Conservation (phyloP, 2,329 filamentous ascomycete genomes). For the Fusarium subglutinans region DNA sequence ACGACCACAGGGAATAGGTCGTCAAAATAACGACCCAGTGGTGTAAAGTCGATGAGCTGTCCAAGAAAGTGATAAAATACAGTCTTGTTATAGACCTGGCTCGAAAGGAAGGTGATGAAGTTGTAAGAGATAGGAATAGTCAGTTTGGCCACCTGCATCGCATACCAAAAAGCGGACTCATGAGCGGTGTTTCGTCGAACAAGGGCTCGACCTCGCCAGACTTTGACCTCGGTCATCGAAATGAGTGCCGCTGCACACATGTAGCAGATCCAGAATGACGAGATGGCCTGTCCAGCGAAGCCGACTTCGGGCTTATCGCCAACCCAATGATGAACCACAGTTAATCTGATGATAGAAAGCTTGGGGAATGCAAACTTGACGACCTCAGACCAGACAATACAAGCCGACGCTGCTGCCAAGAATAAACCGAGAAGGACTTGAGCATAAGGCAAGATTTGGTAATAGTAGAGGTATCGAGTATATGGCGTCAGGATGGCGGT, state of each 20-base stretch:
- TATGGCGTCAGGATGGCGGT: slow-evolving; percentile 78
- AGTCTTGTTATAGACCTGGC: slow-evolving; percentile 76
- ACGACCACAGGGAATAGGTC: slow-evolving; percentile 90
- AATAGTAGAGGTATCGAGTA: slow-evolving; percentile 81
- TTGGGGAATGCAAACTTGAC: slow-evolving; percentile 83
- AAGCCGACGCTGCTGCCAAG: slow-evolving; percentile 78
- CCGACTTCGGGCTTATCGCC: slow-evolving; percentile 79
- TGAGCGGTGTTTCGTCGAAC: slow-evolving; percentile 91
- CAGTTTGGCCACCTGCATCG: slow-evolving; percentile 88
- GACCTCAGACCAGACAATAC: slow-evolving; percentile 93
- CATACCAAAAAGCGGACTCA: slow-evolving; percentile 96
- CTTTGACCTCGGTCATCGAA: slow-evolving; percentile 90
- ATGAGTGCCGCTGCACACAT: slow-evolving; percentile 92
- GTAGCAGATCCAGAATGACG: slow-evolving; percentile 90
- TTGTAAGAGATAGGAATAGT: slow-evolving; percentile 96
- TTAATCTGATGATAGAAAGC: slow-evolving; percentile 74
- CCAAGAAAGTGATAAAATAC: slow-evolving; percentile 91
- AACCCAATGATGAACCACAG: slow-evolving; percentile 78
- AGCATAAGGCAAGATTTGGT: slow-evolving; percentile 74
- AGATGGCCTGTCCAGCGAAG: slow-evolving; percentile 85
- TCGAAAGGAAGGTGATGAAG: slow-evolving; percentile 88
- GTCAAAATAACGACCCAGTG: slow-evolving; percentile 84
- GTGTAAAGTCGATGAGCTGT: slow-evolving; percentile 81
- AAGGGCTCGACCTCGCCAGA: slow-evolving; percentile 95
- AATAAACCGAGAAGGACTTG: slow-evolving; percentile 73